Percentiles rank a stretch among this genome's conserved stretches.
These are phyloP conservation scores for Phytopythium mirpurense DNA, from an alignment of 352 stramenopile genomes.

Conservation along the genomic window DNA sequence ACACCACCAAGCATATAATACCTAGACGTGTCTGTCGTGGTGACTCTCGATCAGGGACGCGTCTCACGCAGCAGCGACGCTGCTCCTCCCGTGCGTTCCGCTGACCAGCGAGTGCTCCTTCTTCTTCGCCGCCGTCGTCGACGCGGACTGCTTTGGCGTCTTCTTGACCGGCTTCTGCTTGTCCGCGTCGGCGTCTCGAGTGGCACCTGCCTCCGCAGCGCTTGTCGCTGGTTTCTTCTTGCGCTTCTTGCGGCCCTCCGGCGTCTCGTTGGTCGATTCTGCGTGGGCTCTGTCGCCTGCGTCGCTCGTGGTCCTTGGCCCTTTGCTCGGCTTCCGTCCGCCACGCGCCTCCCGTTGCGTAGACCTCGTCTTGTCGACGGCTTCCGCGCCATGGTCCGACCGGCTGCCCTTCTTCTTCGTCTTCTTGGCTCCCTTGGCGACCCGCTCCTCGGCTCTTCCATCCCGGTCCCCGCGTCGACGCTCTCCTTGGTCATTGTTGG, in stretches of 20 bases:
- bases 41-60: background rate
- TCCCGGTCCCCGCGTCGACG: background rate
- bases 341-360: background rate
- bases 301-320: background rate
- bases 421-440: slow-evolving; percentile 9
- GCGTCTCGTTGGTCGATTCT: background rate
- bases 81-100: background rate
- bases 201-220: background rate
- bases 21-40: background rate
- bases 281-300: background rate
- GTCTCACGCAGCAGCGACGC: background rate
- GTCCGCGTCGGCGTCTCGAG: background rate
- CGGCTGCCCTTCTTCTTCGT: slow-evolving; percentile 5
- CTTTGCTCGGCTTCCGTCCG: background rate
- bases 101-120: too few species aligned
- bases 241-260: background rate
- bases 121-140: background rate
- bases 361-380: background rate
- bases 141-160: background rate
- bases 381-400: background rate
- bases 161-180: background rate
- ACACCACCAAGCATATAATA: background rate
- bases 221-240: background rate
- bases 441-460: slow-evolving; percentile 7
- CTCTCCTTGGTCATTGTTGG: background rate